Evolutionary conservation across 306 rosid species (phyloP).

Genomic region (Dryas octopetala): DNA sequence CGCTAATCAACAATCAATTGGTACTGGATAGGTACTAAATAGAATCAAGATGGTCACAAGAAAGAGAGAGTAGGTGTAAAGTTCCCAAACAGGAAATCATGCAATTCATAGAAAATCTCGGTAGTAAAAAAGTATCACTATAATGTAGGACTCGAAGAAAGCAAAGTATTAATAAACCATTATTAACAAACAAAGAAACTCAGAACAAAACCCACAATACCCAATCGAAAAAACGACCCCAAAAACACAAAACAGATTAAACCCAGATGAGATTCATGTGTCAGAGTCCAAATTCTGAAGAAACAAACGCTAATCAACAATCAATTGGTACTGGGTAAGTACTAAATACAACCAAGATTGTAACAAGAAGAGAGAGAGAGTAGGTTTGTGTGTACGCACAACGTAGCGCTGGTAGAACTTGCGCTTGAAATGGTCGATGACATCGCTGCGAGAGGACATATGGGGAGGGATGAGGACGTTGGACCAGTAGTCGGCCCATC

Average conservation of each 20-base stretch:
- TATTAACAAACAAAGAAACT: not conserved
- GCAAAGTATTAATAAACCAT: not conserved
- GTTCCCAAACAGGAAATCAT: not conserved
- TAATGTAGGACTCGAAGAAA: not conserved
- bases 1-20: not conserved
- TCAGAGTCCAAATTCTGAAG: slow-evolving; percentile 4
- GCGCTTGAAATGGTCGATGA: slow-evolving; percentile 76
- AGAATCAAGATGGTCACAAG: not conserved
- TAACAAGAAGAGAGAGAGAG: not conserved
- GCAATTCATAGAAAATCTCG: not conserved
- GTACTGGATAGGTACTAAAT: not conserved
- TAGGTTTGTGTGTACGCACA: slow-evolving; percentile 37
- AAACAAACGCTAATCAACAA: not conserved
- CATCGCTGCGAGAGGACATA: slow-evolving; percentile 67
- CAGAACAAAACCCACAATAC: not conserved
- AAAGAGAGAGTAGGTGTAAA: not conserved
- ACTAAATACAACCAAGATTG: not conserved
- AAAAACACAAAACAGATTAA: not conserved
- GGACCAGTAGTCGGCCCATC: slow-evolving; percentile 91
- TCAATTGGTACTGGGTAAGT: not conserved
- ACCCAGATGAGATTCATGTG: slow-evolving; percentile 17
- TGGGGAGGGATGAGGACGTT: slow-evolving; percentile 90
- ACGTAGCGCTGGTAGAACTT: slow-evolving; percentile 87
- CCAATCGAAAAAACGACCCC: slow-evolving; percentile 4
- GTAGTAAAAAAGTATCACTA: not conserved